Percentiles rank a stretch among this genome's conserved stretches.
phyloP scores from a whole-genome alignment of 441 rosid genomes.

The Melastoma candidum region DNA sequence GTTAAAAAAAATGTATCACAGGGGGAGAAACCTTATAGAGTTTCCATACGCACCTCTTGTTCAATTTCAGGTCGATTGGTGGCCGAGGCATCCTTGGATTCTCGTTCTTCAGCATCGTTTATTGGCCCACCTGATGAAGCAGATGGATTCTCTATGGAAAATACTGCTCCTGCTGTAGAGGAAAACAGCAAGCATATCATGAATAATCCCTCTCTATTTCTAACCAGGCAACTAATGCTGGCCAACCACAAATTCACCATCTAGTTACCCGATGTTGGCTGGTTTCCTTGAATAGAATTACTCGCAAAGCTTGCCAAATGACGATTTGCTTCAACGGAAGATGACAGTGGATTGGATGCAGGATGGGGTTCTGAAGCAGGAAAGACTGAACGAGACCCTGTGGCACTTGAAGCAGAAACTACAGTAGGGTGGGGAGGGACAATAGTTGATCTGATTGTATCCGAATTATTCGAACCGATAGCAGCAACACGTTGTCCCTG shows the following conservation, averaged over 20 bases:
- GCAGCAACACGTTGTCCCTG: slow-evolving; percentile 37
- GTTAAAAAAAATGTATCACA: slow-evolving; percentile 1
- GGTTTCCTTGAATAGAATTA: slow-evolving; percentile 42
- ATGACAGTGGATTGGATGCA: slow-evolving; percentile 25
- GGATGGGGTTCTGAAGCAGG: slow-evolving; percentile 29
- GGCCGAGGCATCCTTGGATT: slow-evolving; percentile 15
- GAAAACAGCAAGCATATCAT: slow-evolving; percentile 12
- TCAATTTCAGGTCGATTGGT: slow-evolving; percentile 22
- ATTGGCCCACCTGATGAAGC: slow-evolving; percentile 18
- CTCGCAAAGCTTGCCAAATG: slow-evolving; percentile 33
- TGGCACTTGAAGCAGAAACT: slow-evolving; percentile 25
- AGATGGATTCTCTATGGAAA: slow-evolving; percentile 15
- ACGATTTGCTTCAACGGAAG: slow-evolving; percentile 37
- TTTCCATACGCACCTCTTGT: slow-evolving; percentile 28
- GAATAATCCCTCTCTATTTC: not conserved
- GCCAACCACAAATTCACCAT: slow-evolving; percentile 7
- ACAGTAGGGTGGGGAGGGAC: slow-evolving; percentile 34
- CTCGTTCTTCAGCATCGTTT: slow-evolving; percentile 19
- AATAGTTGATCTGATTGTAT: slow-evolving; percentile 34
- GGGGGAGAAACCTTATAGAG: not conserved
- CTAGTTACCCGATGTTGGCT: slow-evolving; percentile 39
- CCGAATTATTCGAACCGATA: slow-evolving; percentile 29
- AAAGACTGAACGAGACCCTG: slow-evolving; percentile 30
- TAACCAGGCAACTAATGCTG: too few species aligned
- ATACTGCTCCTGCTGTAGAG: slow-evolving; percentile 21